These are phyloP conservation scores for Ascosphaera acerosa DNA, from an alignment of 2,329 filamentous ascomycete species.

Conservation along the genomic window DNA sequence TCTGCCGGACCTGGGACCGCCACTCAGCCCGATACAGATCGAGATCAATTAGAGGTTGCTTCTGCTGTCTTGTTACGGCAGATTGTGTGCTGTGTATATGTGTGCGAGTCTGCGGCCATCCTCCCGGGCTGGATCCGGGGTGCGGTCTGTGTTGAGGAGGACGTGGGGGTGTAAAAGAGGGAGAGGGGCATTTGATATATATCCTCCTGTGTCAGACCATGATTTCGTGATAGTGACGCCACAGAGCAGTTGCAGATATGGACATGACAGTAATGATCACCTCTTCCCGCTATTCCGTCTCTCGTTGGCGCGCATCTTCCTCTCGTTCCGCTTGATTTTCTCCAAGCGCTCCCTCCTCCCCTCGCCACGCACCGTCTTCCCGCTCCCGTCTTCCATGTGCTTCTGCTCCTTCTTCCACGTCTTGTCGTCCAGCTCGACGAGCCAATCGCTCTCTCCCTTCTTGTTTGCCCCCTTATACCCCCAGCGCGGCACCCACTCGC, in stretches of 20 bases:
- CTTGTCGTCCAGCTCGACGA: slow-evolving; percentile 73
- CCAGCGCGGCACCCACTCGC: slow-evolving; percentile 86
- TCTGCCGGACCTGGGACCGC: slow-evolving; percentile 23
- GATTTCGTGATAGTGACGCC: too few relatives aligned
- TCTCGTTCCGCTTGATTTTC: slow-evolving; percentile 36
- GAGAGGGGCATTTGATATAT: too few relatives aligned
- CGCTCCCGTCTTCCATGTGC: slow-evolving; percentile 29
- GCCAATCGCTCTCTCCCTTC: slow-evolving; percentile 57
- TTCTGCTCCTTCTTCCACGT: slow-evolving; percentile 41
- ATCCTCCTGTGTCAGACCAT: too few relatives aligned
- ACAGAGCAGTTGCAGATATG: too few relatives aligned
- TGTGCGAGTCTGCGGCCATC: too few relatives aligned
- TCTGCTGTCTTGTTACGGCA: too few relatives aligned
- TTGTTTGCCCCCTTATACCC: slow-evolving; percentile 84
- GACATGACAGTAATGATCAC: too few relatives aligned
- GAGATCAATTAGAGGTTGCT: neutral
- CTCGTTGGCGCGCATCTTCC: slow-evolving; percentile 42
- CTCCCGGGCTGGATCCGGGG: too few relatives aligned
- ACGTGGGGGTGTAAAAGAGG: too few relatives aligned
- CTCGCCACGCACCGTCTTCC: slow-evolving; percentile 37
- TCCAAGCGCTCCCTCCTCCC: slow-evolving; percentile 41
- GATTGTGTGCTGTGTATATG: too few relatives aligned
- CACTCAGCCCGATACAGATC: slow-evolving; percentile 23
- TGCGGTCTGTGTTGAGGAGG: too few relatives aligned
- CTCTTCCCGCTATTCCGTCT: slow-evolving; percentile 23